phyloP scores from a whole-genome alignment of 768 basidiomycete genomes.

The Termitomyces sp. region DNA sequence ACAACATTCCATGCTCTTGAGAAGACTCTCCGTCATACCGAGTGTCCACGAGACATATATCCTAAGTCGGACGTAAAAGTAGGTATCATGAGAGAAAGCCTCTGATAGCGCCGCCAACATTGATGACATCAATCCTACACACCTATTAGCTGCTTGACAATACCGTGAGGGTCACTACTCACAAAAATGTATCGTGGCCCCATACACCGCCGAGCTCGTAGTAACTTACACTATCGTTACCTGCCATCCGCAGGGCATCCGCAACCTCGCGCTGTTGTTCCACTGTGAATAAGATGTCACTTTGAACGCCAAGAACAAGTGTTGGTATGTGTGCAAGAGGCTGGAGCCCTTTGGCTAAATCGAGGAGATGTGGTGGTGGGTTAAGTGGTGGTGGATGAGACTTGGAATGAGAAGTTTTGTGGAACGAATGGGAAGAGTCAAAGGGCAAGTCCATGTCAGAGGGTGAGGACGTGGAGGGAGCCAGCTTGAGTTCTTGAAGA shows the following conservation, averaged over 20 bases:
- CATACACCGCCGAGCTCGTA: conserved; percentile 99
- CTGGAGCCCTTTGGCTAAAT: conserved; percentile 71
- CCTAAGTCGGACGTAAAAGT: background rate
- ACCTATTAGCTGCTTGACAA: background rate
- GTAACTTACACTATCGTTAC: conserved; percentile 86
- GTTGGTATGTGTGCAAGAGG: conserved; percentile 74
- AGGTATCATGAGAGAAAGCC: conserved; percentile 10
- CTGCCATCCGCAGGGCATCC: conserved; percentile 86
- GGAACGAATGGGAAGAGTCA: conserved; percentile 18
- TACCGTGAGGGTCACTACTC: conserved; percentile 25
- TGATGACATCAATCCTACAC: conserved; percentile 12
- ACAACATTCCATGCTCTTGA: background rate
- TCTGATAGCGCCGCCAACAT: conserved; percentile 15
- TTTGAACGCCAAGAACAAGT: conserved; percentile 91
- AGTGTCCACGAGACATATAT: background rate
- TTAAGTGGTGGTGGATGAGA: conserved; percentile 69
- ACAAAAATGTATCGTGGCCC: conserved; percentile 98
- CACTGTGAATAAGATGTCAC: conserved; percentile 93
- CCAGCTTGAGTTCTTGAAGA: conserved; percentile 62
- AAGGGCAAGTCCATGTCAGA: conserved; percentile 15
- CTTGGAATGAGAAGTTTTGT: conserved; percentile 51
- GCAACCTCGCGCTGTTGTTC: conserved; percentile 96
- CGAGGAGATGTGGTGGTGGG: conserved; percentile 68
- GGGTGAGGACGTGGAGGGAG: conserved; percentile 19
- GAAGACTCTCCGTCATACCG: too few relatives aligned